These are phyloP conservation scores for Termitomyces sp. DNA, from an alignment of 768 basidiomycete genomes.

Conservation along the genomic window DNA sequence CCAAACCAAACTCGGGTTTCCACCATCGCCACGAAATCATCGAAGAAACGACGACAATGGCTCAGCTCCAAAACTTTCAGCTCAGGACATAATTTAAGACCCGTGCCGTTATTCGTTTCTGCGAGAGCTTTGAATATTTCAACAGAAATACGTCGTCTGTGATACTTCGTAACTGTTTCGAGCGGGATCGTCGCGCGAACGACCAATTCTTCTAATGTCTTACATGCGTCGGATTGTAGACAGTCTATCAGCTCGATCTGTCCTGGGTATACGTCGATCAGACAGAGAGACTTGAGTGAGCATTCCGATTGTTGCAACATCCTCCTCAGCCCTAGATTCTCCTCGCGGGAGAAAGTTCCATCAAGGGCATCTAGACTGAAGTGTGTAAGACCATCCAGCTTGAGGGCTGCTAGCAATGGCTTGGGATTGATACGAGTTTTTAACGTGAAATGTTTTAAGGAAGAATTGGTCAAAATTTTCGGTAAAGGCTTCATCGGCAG, in stretches of 20 bases:
- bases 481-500: rapidly evolving
- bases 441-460: neutral
- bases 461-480: neutral
- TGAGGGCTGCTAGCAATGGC: neutral
- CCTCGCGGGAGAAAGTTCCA: neutral
- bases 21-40: neutral
- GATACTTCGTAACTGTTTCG: neutral
- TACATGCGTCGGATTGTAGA: neutral
- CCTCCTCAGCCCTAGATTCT: neutral
- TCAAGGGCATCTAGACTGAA: neutral
- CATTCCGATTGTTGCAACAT: neutral
- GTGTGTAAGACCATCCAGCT: neutral
- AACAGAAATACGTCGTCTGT: neutral
- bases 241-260: neutral
- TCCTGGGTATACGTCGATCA: neutral
- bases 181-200: neutral
- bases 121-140: neutral
- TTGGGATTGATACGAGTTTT: neutral
- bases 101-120: neutral
- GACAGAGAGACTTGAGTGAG: neutral
- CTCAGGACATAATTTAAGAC: neutral
- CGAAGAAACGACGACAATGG: neutral
- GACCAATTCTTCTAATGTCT: neutral
- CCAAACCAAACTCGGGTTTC: neutral
- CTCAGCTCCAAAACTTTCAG: neutral